Evolutionary conservation across 805 yeast species (phyloP).

Genomic region (Nakazawaea wyomingensis): DNA sequence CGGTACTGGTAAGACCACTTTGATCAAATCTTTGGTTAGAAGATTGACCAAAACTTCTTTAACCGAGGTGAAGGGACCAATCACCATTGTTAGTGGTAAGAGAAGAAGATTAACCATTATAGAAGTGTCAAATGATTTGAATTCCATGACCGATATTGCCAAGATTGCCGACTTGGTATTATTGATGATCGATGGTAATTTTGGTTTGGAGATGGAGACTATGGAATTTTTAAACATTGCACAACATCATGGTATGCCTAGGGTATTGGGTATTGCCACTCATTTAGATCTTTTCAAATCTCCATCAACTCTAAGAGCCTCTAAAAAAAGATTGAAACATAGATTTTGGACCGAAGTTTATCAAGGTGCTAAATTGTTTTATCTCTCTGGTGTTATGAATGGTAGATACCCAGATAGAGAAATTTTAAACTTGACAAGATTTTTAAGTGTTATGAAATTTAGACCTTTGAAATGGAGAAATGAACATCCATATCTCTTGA

Average conservation of each 20-base stretch:
- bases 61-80: conserved; percentile 88
- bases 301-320: conserved; percentile 81
- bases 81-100: conserved; percentile 94
- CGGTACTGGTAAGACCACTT: conserved; percentile 95
- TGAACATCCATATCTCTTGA: conserved; percentile 91
- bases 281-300: conserved; percentile 92
- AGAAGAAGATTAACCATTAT: conserved; percentile 87
- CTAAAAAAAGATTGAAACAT: conserved; percentile 87
- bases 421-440: conserved; percentile 83
- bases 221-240: conserved; percentile 97
- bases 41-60: conserved; percentile 83
- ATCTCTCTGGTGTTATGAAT: conserved; percentile 90
- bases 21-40: conserved; percentile 83
- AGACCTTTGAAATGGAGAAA: conserved; percentile 99
- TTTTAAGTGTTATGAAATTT: conserved; percentile 95
- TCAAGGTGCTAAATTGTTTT: conserved; percentile 94
- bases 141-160: conserved; percentile 94
- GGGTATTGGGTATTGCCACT: conserved; percentile 91
- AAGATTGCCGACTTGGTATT: conserved; percentile 91
- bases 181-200: conserved; percentile 89
- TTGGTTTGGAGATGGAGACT: conserved; percentile 98
- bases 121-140: conserved; percentile 88
- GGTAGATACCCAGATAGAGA: conserved; percentile 98
- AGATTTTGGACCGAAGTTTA: conserved; percentile 99
- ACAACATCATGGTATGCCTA: conserved; percentile 98